These are phyloP conservation scores for Lachnellula cervina DNA, from an alignment of 2,329 filamentous ascomycete species.

Conservation along the genomic window DNA sequence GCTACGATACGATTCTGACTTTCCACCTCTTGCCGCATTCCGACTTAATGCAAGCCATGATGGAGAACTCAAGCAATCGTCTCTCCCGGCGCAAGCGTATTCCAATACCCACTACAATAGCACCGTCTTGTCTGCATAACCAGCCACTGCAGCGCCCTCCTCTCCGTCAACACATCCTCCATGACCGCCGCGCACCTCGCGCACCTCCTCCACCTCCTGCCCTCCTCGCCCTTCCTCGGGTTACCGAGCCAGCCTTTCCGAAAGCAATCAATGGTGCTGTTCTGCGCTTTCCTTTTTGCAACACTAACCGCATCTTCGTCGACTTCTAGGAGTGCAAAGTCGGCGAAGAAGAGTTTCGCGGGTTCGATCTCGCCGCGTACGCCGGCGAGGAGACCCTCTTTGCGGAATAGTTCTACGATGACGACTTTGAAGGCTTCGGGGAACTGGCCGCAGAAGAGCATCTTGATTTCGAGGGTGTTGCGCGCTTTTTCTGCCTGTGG, in stretches of 20 bases:
- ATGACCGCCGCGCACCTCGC: slow-evolving; percentile 32
- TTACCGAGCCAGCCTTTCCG: slow-evolving; percentile 27
- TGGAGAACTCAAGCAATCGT: slow-evolving; percentile 18
- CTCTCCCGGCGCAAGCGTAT: slow-evolving; percentile 27
- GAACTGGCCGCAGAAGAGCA: slow-evolving; percentile 29
- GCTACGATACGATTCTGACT: too few relatives aligned
- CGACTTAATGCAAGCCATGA: too few relatives aligned
- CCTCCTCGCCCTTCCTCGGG: slow-evolving; percentile 10
- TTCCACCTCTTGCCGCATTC: too few relatives aligned
- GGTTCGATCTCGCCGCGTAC: slow-evolving; percentile 31
- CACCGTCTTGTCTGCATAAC: slow-evolving; percentile 32
- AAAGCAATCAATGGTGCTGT: slow-evolving; percentile 30
- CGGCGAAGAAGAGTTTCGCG: slow-evolving; percentile 30
- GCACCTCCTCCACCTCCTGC: slow-evolving; percentile 29
- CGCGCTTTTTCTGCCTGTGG: slow-evolving; percentile 20
- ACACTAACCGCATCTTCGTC: slow-evolving; percentile 26
- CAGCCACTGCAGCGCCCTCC: slow-evolving; percentile 30
- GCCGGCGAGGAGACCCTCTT: slow-evolving; percentile 20
- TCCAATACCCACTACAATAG: slow-evolving; percentile 32
- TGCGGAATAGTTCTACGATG: slow-evolving; percentile 28
- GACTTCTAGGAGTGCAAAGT: slow-evolving; percentile 30
- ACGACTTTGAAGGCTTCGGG: slow-evolving; percentile 30
- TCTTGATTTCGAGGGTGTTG: slow-evolving; percentile 29
- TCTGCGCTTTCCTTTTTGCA: slow-evolving; percentile 13
- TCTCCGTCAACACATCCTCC: slow-evolving; percentile 30